Evolutionary conservation across 2,329 filamentous ascomycete genomes (phyloP).

Genomic region (Dichotomopilus funicola): DNA sequence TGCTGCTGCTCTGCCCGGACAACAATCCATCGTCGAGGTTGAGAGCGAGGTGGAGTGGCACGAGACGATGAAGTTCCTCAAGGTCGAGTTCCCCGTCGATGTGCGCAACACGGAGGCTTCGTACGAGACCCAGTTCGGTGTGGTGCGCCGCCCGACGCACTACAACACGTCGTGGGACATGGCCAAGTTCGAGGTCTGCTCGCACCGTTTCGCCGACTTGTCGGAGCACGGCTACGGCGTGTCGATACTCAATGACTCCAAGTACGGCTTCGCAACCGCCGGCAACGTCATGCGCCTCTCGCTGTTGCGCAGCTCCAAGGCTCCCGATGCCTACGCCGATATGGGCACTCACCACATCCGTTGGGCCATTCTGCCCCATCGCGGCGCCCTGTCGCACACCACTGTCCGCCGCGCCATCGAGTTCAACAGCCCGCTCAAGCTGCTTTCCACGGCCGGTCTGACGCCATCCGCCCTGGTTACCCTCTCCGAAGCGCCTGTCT

Average conservation of each 20-base stretch:
- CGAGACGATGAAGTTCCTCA: constrained; percentile 95
- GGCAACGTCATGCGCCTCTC: constrained; percentile 87
- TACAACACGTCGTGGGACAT: constrained; percentile 92
- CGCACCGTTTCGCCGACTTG: constrained; percentile 67
- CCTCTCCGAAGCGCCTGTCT: constrained; percentile 45
- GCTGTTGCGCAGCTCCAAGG: constrained; percentile 80
- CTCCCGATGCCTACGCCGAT: constrained; percentile 86
- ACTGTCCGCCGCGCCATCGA: constrained; percentile 81
- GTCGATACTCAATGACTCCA: constrained; percentile 88
- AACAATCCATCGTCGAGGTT: constrained; percentile 68
- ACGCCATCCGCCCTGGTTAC: constrained; percentile 23
- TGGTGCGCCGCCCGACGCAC: constrained; percentile 84
- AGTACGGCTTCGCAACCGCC: constrained; percentile 89
- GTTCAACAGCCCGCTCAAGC: constrained; percentile 76
- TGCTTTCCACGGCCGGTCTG: constrained; percentile 29
- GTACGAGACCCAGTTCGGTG: constrained; percentile 92
- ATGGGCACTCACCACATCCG: constrained; percentile 85
- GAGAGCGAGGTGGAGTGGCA: constrained; percentile 90
- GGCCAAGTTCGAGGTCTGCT: constrained; percentile 74
- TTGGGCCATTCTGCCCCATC: constrained; percentile 85
- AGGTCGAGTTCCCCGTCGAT: constrained; percentile 95
- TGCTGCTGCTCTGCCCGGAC: constrained; percentile 57
- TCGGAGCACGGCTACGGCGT: constrained; percentile 68
- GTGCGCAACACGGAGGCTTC: constrained; percentile 85
- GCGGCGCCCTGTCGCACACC: constrained; percentile 60